Evolutionary conservation across 768 basidiomycete genomes (phyloP), one percentile per base, ranked within the genome.

Genomic region (Leccinellum rugosiceps): DNA sequence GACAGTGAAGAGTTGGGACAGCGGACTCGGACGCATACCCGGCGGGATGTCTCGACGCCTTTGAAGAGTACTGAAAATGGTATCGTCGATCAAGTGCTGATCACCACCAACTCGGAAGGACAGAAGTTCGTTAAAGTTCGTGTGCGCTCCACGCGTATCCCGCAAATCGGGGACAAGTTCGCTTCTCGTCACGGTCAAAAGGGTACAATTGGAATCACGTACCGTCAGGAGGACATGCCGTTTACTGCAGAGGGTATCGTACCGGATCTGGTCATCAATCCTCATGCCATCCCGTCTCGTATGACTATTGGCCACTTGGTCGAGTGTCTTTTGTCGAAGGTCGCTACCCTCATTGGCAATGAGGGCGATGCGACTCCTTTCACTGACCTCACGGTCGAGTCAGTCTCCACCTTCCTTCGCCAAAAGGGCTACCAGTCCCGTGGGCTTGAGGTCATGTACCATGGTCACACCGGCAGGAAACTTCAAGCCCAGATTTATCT

Each of bases 251-350:
- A 98, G 69, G 97, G 97, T 57, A 93, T 98, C 65, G 92, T 92
- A 1, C 97, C 97, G 10, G 97, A 99, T 72, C 82, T 99, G 66
- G 83, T 99, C 76, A 99, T 99, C 75, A 99, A 99, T 68, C 97
- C 97, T 38, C 97, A 99, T 73, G 97, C 97, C 68, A 99, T 99
- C 74, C 97, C 97, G 4, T 98, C 97, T 52, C 96, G 97, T 77
- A 99, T 99, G 97, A 99, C 97, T 23, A 99, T 99, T 65, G 97
- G 97, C 25, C 97, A 99, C 75, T 85, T 99, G 80, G 95, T 99
- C 68, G 97, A 99, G 74, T 97, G 94, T 84, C 78, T 99, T 34
- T 78, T 99, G 26, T 94, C 92, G 13, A 99, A 99, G 72, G 88
- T 99, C 3, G 94, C 96, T 4, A 97, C 96, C 1, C 83, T 98